Conservation (phyloP, 345 rosid species). For the Citrus medica region DNA sequence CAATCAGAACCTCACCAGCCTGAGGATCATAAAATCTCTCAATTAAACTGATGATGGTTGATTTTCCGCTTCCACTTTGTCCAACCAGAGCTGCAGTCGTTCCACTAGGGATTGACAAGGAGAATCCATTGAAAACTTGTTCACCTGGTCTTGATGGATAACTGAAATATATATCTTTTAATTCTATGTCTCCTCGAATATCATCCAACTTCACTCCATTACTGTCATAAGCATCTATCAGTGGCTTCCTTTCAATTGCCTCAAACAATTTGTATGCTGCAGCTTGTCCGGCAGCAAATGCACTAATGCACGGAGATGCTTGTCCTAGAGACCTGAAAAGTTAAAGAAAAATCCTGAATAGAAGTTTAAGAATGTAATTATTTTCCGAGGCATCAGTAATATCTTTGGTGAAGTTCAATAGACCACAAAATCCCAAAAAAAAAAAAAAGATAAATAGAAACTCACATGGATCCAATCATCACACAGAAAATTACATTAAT, state of each 20-base stretch:
- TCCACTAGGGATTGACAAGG: slow-evolving; percentile 36
- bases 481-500: slow-evolving; percentile 38
- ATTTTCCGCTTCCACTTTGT: slow-evolving; percentile 51
- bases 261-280: slow-evolving; percentile 47
- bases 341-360: too few species aligned
- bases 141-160: slow-evolving; percentile 45
- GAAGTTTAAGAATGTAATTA: too few species aligned
- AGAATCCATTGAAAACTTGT: slow-evolving; percentile 36
- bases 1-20: slow-evolving; percentile 38
- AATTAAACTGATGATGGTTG: slow-evolving; percentile 39
- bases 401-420: neutral
- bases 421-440: neutral
- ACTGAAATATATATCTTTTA: slow-evolving; percentile 36
- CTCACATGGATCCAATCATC: slow-evolving; percentile 45
- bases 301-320: slow-evolving; percentile 36
- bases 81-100: slow-evolving; percentile 46
- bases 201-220: slow-evolving; percentile 29
- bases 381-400: too few species aligned
- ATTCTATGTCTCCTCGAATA: slow-evolving; percentile 30
- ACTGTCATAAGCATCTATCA: slow-evolving; percentile 33
- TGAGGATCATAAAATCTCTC: slow-evolving; percentile 47
- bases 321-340: slow-evolving; percentile 49
- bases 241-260: slow-evolving; percentile 34
- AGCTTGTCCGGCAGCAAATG: slow-evolving; percentile 45
- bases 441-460: neutral